Evolutionary conservation across 495 filamentous ascomycete species (phyloP).

Genomic region (Tuber magnatum): DNA sequence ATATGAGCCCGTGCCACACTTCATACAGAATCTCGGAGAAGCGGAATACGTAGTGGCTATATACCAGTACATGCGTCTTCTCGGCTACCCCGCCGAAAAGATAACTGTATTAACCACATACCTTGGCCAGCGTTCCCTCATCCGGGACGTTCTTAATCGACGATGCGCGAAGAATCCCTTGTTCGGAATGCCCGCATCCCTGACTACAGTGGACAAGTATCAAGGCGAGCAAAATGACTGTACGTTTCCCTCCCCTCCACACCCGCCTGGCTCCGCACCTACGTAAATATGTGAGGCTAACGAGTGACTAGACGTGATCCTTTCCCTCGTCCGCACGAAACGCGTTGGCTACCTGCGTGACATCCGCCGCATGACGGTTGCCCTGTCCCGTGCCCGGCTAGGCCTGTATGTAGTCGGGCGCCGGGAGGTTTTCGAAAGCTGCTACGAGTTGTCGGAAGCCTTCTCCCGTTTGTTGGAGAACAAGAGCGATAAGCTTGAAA

Average conservation of each 20-base stretch:
- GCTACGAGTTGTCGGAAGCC: conserved; percentile 77
- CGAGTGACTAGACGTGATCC: conserved; percentile 65
- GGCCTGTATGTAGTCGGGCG: conserved; percentile 92
- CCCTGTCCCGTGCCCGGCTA: conserved; percentile 86
- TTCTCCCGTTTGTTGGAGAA: conserved; percentile 64
- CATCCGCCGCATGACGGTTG: conserved; percentile 87
- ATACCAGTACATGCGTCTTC: conserved; percentile 93
- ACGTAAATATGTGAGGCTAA: neutral
- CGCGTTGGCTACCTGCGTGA: conserved; percentile 90
- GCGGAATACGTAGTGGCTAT: conserved; percentile 94
- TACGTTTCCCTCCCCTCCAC: conserved; percentile 47
- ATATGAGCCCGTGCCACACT: conserved; percentile 85
- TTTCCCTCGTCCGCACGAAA: conserved; percentile 82
- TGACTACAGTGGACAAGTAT: conserved; percentile 95
- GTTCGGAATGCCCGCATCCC: conserved; percentile 83
- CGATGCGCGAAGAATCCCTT: conserved; percentile 73
- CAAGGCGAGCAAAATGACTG: conserved; percentile 99
- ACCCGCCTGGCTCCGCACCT: neutral
- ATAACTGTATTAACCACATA: conserved; percentile 92
- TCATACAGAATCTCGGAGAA: conserved; percentile 94
- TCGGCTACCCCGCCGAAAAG: conserved; percentile 86
- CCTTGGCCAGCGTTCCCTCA: conserved; percentile 85
- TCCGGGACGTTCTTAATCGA: conserved; percentile 80
- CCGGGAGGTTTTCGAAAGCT: conserved; percentile 78
- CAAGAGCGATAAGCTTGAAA: conserved; percentile 66